Evolutionary conservation across 768 basidiomycete genomes (phyloP), one percentile per base, ranked within the genome.

Genomic region (Hygrocybe coccinea): DNA sequence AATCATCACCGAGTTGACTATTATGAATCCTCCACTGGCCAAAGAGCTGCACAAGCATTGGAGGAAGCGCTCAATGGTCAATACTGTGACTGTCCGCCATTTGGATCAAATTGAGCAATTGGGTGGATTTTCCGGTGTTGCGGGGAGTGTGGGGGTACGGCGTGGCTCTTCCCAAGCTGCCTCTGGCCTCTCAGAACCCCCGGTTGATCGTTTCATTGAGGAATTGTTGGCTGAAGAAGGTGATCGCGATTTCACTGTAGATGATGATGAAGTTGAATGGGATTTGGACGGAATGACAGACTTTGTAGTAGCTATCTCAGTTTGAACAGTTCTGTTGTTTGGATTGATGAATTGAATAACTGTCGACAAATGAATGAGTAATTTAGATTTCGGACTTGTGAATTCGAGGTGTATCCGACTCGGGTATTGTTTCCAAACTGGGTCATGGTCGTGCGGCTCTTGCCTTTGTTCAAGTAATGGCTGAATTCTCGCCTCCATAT

Each of bases 41-140:
- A 8, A 44, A 17, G 59, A 57, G 33, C 56, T 57, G 10, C 36
- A 41, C 17, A 19, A 34, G 2, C 2, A 33, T 49, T 57, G 59
- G 59, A 33, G 33, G 0, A 38, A 52, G 19, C 29, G 56, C 14
- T 56, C 43, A 22, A 21, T 22, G 2, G 48, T 60, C 39, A 60
- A 60, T 36, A 15, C 9, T 6, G 12, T 59, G 2, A 50, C 52
- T 38, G 21, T 52, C 25, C 35, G 46, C 29, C 59, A 21, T 34
- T 34, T 48, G 21, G 22, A 34, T 25, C 47, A n/a, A 7, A 34
- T 48, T 33, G 21, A 24, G 29, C 22, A 21, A n/a, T 48, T 48
- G 29, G n/a, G n/a, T 25, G 47, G 47, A 15, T 48, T 48, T 34
- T 25, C 17, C 21, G 47, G 47, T n/a, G 29, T 29, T 29, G 29